Evolutionary conservation across 495 filamentous ascomycete genomes (phyloP).

Genomic region (Patellaria atrata): DNA sequence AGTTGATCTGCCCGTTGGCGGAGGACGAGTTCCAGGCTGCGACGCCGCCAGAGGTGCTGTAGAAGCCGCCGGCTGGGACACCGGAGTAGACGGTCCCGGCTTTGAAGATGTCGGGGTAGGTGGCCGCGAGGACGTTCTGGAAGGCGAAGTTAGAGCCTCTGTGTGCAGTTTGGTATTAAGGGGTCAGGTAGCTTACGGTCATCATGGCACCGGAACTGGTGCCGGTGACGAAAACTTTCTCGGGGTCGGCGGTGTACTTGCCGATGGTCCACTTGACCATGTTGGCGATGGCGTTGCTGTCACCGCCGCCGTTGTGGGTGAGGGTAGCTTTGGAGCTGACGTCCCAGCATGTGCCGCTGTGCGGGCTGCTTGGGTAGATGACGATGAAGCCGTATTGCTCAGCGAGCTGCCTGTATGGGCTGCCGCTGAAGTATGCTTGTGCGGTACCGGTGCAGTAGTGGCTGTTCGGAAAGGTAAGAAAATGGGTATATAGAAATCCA

Average conservation of each 20-base stretch:
- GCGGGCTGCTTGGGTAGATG: slow-evolving; percentile 35
- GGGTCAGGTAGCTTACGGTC: slow-evolving; percentile 25
- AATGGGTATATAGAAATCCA: too few relatives aligned
- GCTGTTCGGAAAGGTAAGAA: too few relatives aligned
- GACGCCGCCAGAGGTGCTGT: slow-evolving; percentile 22
- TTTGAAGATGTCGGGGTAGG: slow-evolving; percentile 44
- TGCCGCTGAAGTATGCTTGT: slow-evolving; percentile 16
- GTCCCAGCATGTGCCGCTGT: slow-evolving; percentile 42
- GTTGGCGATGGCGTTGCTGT: slow-evolving; percentile 38
- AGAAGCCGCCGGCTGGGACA: slow-evolving; percentile 47
- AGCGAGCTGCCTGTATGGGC: slow-evolving; percentile 26
- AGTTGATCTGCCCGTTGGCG: slow-evolving; percentile 33
- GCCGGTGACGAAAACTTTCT: slow-evolving; percentile 37
- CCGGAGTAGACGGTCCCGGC: slow-evolving; percentile 44
- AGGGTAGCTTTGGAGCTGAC: slow-evolving; percentile 31
- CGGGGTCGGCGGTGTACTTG: slow-evolving; percentile 34
- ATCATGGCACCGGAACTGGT: slow-evolving; percentile 43
- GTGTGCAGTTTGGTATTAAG: slow-evolving; percentile 3
- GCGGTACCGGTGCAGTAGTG: slow-evolving; percentile 21
- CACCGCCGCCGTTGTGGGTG: slow-evolving; percentile 38
- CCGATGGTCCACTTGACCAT: slow-evolving; percentile 39
- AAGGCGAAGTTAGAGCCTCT: not conserved
- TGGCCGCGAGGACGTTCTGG: slow-evolving; percentile 39
- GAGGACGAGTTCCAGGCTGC: slow-evolving; percentile 41
- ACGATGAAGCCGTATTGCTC: slow-evolving; percentile 38